Evolutionary conservation across 2,329 filamentous ascomycete genomes (phyloP), one percentile per base, ranked within the genome.

Genomic region (Exserohilum turcica): DNA sequence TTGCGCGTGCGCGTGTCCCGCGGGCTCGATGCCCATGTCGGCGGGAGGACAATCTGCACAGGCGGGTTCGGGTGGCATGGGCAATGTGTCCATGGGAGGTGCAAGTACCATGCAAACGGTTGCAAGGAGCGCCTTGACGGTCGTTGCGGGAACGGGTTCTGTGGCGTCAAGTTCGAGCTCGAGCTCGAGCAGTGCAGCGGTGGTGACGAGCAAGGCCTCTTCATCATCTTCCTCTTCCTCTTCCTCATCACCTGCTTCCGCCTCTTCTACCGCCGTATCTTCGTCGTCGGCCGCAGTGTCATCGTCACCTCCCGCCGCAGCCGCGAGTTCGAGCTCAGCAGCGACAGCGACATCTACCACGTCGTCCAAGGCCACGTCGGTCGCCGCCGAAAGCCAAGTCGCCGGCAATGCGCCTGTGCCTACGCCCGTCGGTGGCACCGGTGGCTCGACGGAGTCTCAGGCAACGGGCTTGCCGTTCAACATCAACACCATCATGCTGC

Each of bases 401-500:
- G 57, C 62, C 13, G 63, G 55, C 10, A 40, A 53, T 9, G 40
- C 44, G 7, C 48, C 60, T 15, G 33, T 24, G 6, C 60, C 60
- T 16, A 55, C 60, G 8, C 43, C 56, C 15, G 42, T 56, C n/a
- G 48, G 56, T 21, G 48, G 57, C n/a, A n/a, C n/a, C n/a, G n/a
- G n/a, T n/a, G 29, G 36, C 1, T 27, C 38, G 6, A 24, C 48
- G 7, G 59, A 59, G 9, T 32, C 53, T 19, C 44, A 56, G 18
- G 45, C 61, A 27, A 65, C 63, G 18, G 46, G 45, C 3, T 43
- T 70, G 16, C 70, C 71, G 2, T 74, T 75, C 32, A 66, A 75
- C 42, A 70, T 75, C 51, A 65, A 63, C 28, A 74, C 68, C 5
- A 57, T 74, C 28, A 32, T 43, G 28, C 56, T 75, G 57, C 68